Evolutionary conservation across 2,329 filamentous ascomycete genomes (phyloP), one percentile per base, ranked within the genome.

Genomic region (Colletotrichum sp.): DNA sequence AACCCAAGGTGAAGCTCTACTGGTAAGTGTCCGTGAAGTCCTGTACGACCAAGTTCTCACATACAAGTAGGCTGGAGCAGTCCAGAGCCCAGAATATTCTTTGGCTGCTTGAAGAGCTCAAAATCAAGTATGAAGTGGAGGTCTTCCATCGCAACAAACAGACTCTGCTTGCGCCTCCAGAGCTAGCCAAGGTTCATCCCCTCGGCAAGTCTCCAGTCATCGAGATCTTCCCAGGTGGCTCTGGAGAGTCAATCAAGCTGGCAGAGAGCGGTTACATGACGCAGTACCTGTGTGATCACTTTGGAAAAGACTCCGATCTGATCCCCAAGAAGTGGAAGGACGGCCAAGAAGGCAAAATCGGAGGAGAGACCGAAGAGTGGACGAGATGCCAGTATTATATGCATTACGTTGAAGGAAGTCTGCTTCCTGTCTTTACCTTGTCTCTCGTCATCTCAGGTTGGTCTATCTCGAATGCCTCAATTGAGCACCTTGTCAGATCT

Each of bases 131-230:
- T 85, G 92, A 96, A 77, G 86, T 98, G 74, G 92, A 96, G 81
- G 89, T 94, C 70, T 97, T 94, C 89, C 95, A 95, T 84, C 93
- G 96, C 69, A 83, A 88, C 78, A 86, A 85, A 71, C 81, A 87
- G 73, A 90, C 93, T 71, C 90, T 88, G 80, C 88, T 95, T n/a
- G 96, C 96, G 2, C 95, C 95, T 5, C 87, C 92, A 0, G 93
- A 95, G 80, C 90, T 98, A 62, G 93, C 94, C 81, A 89, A 95
- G 78, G 86, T 98, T 49, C 95, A 98, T 81, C 94, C 95, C 0
- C 89, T 98, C 6, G 96, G 96, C 77, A 98, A 98, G 84, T 96
- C 95, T 2, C 96, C 96, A 1, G 87, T 96, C 57, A 87, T 99
- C 78, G 91, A 90, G 10, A 88, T 98, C 79, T 86, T 85, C n/a